phyloP scores from a whole-genome alignment of 169 alveolate species.

The Plasmodium malariae region DNA sequence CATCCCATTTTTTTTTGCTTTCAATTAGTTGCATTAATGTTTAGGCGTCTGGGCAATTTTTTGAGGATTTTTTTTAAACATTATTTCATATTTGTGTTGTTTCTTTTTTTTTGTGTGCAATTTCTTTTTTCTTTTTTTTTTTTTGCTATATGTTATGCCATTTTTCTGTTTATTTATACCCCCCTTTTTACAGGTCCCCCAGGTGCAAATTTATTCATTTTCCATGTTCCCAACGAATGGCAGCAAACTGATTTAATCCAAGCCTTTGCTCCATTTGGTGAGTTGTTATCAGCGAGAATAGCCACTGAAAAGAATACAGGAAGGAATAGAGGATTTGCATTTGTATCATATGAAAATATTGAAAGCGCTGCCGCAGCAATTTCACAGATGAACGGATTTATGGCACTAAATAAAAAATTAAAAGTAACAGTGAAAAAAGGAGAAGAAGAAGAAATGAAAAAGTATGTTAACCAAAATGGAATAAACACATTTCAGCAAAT shows the following conservation, averaged over 20 bases:
- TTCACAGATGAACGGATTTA: conserved; percentile 91
- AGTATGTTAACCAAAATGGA: conserved; percentile 73
- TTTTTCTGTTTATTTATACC: not conserved
- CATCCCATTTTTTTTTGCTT: too few species aligned
- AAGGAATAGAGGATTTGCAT: conserved; percentile 93
- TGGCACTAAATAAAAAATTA: conserved; percentile 88
- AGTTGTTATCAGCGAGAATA: conserved; percentile 91
- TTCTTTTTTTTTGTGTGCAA: not conserved
- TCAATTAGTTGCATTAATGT: too few species aligned
- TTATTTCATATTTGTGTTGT: too few species aligned
- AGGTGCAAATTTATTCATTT: conserved; percentile 94
- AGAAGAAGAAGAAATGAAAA: conserved; percentile 87
- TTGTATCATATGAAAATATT: conserved; percentile 91
- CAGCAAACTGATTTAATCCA: conserved; percentile 88
- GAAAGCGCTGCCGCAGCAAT: conserved; percentile 93
- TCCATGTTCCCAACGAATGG: conserved; percentile 95
- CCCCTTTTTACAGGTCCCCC: conserved; percentile 88
- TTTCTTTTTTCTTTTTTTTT: not conserved
- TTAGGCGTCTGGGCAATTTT: too few species aligned
- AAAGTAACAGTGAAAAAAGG: conserved; percentile 92
- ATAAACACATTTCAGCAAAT: conserved; percentile 59
- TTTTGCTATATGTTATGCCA: not conserved
- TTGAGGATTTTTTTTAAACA: too few species aligned
- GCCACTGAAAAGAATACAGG: conserved; percentile 92
- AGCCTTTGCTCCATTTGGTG: conserved; percentile 91